Percentiles rank a stretch among this genome's conserved stretches.
phyloP scores from a whole-genome alignment of 257 asterid genomes.

The Jasminum sambac region DNA sequence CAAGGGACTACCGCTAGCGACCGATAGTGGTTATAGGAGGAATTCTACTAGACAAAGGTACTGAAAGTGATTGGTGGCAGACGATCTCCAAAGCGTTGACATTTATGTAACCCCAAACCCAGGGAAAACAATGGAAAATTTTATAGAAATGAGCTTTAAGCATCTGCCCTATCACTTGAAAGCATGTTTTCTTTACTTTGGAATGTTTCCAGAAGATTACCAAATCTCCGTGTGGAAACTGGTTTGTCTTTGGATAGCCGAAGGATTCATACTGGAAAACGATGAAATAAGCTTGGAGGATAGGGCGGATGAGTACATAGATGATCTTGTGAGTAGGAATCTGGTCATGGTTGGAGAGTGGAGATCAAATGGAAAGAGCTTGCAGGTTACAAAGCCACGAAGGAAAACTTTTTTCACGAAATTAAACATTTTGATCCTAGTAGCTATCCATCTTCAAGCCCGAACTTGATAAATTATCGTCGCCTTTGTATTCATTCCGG shows the following conservation, averaged over 20 bases:
- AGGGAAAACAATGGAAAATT: slow-evolving; percentile 38
- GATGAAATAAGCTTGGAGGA: slow-evolving; percentile 47
- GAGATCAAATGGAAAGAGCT: slow-evolving; percentile 40
- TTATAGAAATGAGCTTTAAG: slow-evolving; percentile 48
- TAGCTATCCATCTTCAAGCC: slow-evolving; percentile 26
- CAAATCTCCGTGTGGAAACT: slow-evolving; percentile 47
- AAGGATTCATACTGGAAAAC: slow-evolving; percentile 49
- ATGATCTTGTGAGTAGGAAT: slow-evolving; percentile 50
- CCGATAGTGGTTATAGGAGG: slow-evolving; percentile 66
- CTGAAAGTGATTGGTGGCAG: slow-evolving; percentile 12
- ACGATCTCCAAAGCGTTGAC: slow-evolving; percentile 19
- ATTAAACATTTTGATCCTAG: slow-evolving; percentile 36
- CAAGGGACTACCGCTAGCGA: slow-evolving; percentile 52
- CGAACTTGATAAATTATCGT: slow-evolving; percentile 33
- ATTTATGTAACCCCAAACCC: slow-evolving; percentile 40
- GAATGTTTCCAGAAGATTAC: slow-evolving; percentile 50
- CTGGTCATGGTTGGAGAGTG: slow-evolving; percentile 43
- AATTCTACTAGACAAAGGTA: slow-evolving; percentile 45
- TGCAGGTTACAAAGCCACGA: slow-evolving; percentile 48
- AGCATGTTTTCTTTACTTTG: slow-evolving; percentile 58
- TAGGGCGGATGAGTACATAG: slow-evolving; percentile 45
- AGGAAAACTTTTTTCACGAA: slow-evolving; percentile 40
- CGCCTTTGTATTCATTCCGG: slow-evolving; percentile 55
- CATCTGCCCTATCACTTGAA: slow-evolving; percentile 52
- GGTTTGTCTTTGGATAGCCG: slow-evolving; percentile 53